Base-by-base conservation (phyloP, 2,329 filamentous ascomycete genomes). In the Rhytidhysteron rufulum region DNA sequence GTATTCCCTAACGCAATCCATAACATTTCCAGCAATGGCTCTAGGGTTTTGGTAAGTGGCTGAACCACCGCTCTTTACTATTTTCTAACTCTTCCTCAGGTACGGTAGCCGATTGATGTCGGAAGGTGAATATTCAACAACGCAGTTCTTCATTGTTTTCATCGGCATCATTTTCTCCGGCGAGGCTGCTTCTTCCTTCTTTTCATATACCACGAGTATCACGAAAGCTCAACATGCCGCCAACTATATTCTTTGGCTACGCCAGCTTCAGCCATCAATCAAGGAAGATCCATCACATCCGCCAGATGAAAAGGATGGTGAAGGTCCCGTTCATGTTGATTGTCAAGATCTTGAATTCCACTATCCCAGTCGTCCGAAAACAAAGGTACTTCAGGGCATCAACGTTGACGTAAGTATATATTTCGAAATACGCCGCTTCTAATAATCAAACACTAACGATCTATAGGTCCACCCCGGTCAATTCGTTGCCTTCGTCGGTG, bases 41-140 rank as follows among this genome's bases (percentile, higher is more conserved):
- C 78, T 95, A 4, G 88, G 85, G 2, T 95, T 96, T 72, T 95
- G 88, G 87, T 95, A 93, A 55, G 17, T 8, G 8, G n/a, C 13
- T 46, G 25, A 7, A 27, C 24, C 24, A 7, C 13, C 24, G 24
- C 13, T 8, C 24, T 8, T 27, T 13, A 27, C 13, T 27, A 7
- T 27, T 27, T 27, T 27, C n/a, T n/a, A n/a, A n/a, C n/a, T n/a
- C n/a, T n/a, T n/a, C n/a, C n/a, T 7, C 19, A 21, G 33, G 33
- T 35, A 2, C 20, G 89, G 89, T 45, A 86, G 88, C 21, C 85
- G 76, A 0, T 72, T 93, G 20, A 83, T 95, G 38, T 82, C 78
- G 18, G 76, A 76, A 42, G 58, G 68, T 34, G 86, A 94, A 60
- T 91, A 93, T 62, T 63, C 68, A 49, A 73, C 88, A 59, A 44